phyloP scores from a whole-genome alignment of 768 basidiomycete species.

The Steccherinum ochraceum region DNA sequence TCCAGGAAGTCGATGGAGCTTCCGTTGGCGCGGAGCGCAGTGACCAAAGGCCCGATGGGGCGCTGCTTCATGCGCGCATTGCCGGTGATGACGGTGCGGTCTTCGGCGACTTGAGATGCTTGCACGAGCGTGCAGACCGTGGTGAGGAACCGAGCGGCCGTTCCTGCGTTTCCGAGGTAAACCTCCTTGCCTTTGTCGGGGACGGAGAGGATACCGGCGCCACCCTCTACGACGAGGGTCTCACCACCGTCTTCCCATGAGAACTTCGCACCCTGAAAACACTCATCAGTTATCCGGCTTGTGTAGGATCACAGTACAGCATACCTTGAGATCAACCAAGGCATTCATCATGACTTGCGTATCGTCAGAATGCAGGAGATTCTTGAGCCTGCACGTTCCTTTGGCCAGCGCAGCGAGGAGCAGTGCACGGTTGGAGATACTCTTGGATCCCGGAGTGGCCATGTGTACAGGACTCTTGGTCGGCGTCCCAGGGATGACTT shows the following conservation, averaged over 20 bases:
- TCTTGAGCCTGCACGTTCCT: conserved; percentile 83
- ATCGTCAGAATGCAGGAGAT: conserved; percentile 94
- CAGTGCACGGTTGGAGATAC: conserved; percentile 90
- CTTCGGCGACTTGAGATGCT: conserved; percentile 25
- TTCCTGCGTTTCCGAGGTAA: conserved; percentile 96
- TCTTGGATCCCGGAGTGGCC: conserved; percentile 95
- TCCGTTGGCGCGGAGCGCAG: conserved; percentile 80
- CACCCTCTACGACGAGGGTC: conserved; percentile 88
- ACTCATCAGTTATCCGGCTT: conserved; percentile 5
- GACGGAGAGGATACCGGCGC: conserved; percentile 69
- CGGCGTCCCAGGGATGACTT: conserved; percentile 65
- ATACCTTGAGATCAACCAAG: conserved; percentile 77
- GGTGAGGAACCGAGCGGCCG: conserved; percentile 94
- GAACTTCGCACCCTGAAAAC: conserved; percentile 76
- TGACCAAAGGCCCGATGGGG: conserved; percentile 92
- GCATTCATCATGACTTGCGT: conserved; percentile 99
- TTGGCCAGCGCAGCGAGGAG: conserved; percentile 88
- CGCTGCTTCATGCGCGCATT: conserved; percentile 99
- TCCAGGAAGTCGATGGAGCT: conserved; percentile 75
- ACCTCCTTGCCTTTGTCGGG: conserved; percentile 80
- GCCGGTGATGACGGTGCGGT: conserved; percentile 82
- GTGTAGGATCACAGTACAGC: too few relatives aligned
- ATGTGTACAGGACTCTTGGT: conserved; percentile 47
- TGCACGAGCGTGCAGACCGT: conserved; percentile 91
- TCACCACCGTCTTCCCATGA: conserved; percentile 96